Base-by-base conservation (phyloP, 1,284 basidiomycete genomes). In the Austroboletus novae-zelandiae region DNA sequence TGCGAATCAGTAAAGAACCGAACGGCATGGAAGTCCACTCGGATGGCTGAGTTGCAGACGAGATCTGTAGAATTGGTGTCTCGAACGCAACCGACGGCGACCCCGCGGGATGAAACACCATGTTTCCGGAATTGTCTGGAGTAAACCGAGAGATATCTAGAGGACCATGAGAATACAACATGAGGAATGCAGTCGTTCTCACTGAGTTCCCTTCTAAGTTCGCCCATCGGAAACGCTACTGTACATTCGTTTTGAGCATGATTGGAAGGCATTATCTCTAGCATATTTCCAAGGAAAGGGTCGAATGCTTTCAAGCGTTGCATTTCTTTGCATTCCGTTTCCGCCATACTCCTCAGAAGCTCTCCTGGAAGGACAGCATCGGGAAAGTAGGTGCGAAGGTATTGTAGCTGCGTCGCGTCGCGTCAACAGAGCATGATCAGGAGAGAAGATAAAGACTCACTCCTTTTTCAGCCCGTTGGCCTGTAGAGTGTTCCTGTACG, bases 341-440 rank as follows among this genome's bases (percentile, higher is more conserved):
- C 65, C 14, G 88, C 67, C 52, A 81, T 73, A 18, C 79, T 75
- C 44, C 78, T 68, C 41, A 90, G 74, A 25, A 90, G 66, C 27
- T 87, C 81, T 29, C 76, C 67, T 8, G 85, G 70, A 30, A 90
- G 72, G 52, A 89, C 84, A n/a, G 84, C 74, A 54, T 90, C 86
- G 2, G 88, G 85, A 52, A 84, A 75, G 64, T 78, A 76, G 14
- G 79, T 81, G 43, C 84, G 78, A 42, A 90, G 69, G 57, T 86
- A 89, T 50, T 82, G 79, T 9, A 84, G 76, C 88, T 89, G 53
- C 20, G 45, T 41, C 37, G 47, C 15, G 27, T 11, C 6, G 9
- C 34, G 42, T 67, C 20, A 52, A 50, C 29, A 10, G 5, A 17
- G 45, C 37, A 43, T 45, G 14, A 25, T 15, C 9, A 23, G 17